Conservation (phyloP, 169 alveolate species). For the Theileria equi region DNA sequence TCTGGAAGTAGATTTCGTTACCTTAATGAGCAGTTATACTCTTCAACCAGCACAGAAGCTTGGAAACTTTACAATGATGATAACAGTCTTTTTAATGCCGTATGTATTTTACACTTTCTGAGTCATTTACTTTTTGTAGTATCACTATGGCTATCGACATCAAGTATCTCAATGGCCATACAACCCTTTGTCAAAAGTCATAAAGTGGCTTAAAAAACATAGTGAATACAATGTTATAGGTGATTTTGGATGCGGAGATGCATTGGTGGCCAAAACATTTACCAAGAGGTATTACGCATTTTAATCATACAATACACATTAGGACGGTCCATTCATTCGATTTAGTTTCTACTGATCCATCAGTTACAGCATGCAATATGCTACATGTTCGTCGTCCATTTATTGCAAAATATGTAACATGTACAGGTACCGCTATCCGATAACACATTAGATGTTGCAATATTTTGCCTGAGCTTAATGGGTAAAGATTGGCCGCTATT, state of each 20-base stretch:
- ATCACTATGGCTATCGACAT: slow-evolving; percentile 68
- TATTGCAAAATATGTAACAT: background rate
- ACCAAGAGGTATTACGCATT: slow-evolving; percentile 3
- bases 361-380: slow-evolving; percentile 76
- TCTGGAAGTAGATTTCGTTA: slow-evolving; percentile 56
- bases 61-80: background rate
- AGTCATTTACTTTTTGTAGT: slow-evolving; percentile 5
- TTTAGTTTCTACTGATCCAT: slow-evolving; percentile 63
- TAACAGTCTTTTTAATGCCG: slow-evolving; percentile 24
- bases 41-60: slow-evolving; percentile 17
- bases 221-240: slow-evolving; percentile 45
- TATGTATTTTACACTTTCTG: background rate
- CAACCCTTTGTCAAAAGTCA: slow-evolving; percentile 61
- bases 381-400: slow-evolving; percentile 37
- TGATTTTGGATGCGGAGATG: slow-evolving; percentile 79
- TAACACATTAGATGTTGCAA: slow-evolving; percentile 64
- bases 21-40: slow-evolving; percentile 45
- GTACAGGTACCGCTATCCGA: slow-evolving; percentile 70
- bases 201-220: slow-evolving; percentile 35
- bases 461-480: slow-evolving; percentile 82
- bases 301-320: background rate
- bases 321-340: slow-evolving; percentile 75
- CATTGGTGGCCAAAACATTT: slow-evolving; percentile 65
- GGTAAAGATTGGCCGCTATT: slow-evolving; percentile 84
- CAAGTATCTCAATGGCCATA: slow-evolving; percentile 71